A percentile compares a stretch with the other conserved stretches of the same genome.
Evolutionary conservation across 2,329 filamentous ascomycete genomes (phyloP).

Genomic region (Boeremia lycopersici): DNA sequence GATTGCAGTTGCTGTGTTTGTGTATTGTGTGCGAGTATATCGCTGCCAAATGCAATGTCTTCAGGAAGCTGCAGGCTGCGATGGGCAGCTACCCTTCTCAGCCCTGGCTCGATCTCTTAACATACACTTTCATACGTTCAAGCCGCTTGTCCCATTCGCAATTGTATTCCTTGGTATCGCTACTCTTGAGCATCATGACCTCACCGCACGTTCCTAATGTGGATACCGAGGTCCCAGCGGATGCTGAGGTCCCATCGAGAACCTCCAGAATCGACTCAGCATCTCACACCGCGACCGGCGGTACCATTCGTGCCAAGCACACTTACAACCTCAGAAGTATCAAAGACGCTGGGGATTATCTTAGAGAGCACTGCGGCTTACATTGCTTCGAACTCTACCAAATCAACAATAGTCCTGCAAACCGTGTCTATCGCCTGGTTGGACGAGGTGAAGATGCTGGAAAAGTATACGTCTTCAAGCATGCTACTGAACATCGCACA

Average conservation of each 20-base stretch:
- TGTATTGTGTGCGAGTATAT: not conserved
- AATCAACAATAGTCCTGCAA: slow-evolving; percentile 44
- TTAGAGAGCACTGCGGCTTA: not conserved
- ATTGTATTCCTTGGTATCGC: too few species aligned
- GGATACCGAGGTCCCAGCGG: not conserved
- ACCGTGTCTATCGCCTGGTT: slow-evolving; percentile 44
- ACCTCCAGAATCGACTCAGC: not conserved
- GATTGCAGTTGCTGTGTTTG: not conserved
- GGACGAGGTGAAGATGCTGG: not conserved
- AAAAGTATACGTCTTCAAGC: slow-evolving; percentile 39
- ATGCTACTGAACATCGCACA: slow-evolving; percentile 41
- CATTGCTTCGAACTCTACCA: not conserved
- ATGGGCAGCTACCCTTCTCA: not conserved
- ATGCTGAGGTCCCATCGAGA: not conserved
- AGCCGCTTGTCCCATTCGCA: not conserved
- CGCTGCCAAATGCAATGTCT: not conserved
- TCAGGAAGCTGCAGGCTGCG: not conserved
- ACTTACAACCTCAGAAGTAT: not conserved
- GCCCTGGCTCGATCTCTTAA: not conserved
- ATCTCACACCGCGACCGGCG: not conserved
- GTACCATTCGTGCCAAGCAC: not conserved
- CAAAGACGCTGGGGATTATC: not conserved
- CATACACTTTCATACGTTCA: not conserved
- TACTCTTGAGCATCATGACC: too few species aligned
- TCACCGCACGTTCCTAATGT: too few species aligned